These are phyloP conservation scores for Chlorella sp. DNA, from an alignment of 139 green algal species.

Conservation along the genomic window DNA sequence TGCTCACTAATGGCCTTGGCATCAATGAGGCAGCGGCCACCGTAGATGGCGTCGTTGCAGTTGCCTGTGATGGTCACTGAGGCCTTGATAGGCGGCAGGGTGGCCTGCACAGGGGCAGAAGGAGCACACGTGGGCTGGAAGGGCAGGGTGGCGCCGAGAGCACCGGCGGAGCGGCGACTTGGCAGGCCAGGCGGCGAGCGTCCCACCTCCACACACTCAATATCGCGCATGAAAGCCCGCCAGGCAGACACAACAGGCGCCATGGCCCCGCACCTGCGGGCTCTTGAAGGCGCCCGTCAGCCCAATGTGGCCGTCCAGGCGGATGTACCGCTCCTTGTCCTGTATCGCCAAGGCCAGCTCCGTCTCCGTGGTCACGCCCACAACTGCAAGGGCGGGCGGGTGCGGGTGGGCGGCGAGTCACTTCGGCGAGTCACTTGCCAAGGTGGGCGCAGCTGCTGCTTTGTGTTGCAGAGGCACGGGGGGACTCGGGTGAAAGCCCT, in stretches of 20 bases:
- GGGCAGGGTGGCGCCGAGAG: too few relatives aligned
- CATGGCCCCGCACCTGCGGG: conserved; percentile 10
- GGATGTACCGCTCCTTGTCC: conserved; percentile 37
- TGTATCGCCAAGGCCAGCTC: conserved; percentile 31
- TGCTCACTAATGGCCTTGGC: conserved; percentile 17
- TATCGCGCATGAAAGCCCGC: too few relatives aligned
- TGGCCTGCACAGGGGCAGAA: conserved; percentile 10
- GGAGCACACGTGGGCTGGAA: background rate
- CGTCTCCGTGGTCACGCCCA: conserved; percentile 31
- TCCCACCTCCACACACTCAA: too few relatives aligned
- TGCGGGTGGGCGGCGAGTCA: too few relatives aligned
- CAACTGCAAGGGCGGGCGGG: background rate
- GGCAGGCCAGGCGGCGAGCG: too few relatives aligned
- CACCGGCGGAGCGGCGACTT: too few relatives aligned
- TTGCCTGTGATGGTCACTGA: conserved; percentile 36
- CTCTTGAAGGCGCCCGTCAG: conserved; percentile 23
- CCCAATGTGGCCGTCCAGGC: conserved; percentile 29
- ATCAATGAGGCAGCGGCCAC: conserved; percentile 42
- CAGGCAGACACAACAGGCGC: too few relatives aligned
- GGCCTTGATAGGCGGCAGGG: conserved; percentile 39
- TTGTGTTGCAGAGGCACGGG: too few relatives aligned
- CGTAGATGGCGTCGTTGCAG: conserved; percentile 34
- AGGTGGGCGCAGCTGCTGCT: too few relatives aligned
- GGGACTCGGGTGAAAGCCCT: too few relatives aligned
- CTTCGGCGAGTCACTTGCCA: too few relatives aligned